Conservation (phyloP, 768 basidiomycete species). For the Galerina sulciceps region DNA sequence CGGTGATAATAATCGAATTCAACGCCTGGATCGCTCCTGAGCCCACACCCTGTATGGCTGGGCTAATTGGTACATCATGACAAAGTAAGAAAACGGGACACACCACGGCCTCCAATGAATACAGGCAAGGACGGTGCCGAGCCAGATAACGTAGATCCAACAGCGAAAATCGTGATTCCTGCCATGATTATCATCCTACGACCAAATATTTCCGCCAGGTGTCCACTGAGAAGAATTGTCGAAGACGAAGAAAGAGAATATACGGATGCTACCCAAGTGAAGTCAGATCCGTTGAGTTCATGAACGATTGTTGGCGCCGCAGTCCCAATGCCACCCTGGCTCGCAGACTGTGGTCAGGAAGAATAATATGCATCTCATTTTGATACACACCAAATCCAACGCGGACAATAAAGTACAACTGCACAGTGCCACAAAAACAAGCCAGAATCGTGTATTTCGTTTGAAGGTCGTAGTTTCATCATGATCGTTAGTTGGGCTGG, state of each 20-base stretch:
- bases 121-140: slow-evolving; percentile 42
- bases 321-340: slow-evolving; percentile 18
- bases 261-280: slow-evolving; percentile 49
- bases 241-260: slow-evolving; percentile 47
- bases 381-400: slow-evolving; percentile 10
- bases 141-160: slow-evolving; percentile 49
- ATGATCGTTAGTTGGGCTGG: too few species aligned
- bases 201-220: slow-evolving; percentile 44
- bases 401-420: too few species aligned
- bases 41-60: slow-evolving; percentile 44
- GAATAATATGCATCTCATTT: too few species aligned
- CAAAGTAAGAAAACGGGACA: background rate
- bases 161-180: slow-evolving; percentile 37
- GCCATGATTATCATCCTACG: slow-evolving; percentile 34
- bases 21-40: slow-evolving; percentile 42
- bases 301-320: slow-evolving; percentile 47
- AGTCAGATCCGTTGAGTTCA: slow-evolving; percentile 39
- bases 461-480: too few species aligned
- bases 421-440: background rate
- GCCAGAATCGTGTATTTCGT: background rate
- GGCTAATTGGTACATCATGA: background rate
- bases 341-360: too few species aligned
- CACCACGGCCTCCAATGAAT: slow-evolving; percentile 45
- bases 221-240: slow-evolving; percentile 42
- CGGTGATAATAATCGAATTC: slow-evolving; percentile 45